Conservation (phyloP, 177 flowering plant species). For the Vitis hybrid region DNA sequence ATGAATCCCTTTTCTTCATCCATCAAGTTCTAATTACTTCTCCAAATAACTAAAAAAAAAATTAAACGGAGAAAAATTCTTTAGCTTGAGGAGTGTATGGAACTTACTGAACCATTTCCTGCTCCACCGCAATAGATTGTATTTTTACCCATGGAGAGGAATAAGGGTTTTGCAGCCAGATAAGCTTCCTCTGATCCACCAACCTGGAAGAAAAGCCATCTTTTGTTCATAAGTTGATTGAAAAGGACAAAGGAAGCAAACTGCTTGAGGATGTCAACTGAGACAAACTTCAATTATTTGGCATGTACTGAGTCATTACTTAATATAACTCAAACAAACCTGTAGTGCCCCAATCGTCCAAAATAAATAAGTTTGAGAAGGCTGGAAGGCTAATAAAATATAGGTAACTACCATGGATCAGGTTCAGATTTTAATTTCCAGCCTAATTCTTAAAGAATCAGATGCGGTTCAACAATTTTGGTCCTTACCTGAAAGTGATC, state of each 20-base stretch:
- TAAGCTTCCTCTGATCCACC: slow-evolving; percentile 85
- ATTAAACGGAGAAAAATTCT: background rate
- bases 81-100: background rate
- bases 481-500: too few species aligned
- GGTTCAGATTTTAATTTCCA: too few species aligned
- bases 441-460: too few species aligned
- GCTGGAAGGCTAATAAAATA: too few species aligned
- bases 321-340: too few species aligned
- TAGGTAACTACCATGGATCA: too few species aligned
- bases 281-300: too few species aligned
- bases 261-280: background rate
- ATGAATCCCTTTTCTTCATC: background rate
- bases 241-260: background rate
- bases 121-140: slow-evolving; percentile 80
- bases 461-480: too few species aligned
- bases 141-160: slow-evolving; percentile 82
- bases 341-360: too few species aligned
- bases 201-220: slow-evolving; percentile 48
- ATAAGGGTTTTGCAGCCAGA: slow-evolving; percentile 60
- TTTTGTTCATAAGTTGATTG: slow-evolving; percentile 5
- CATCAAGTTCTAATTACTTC: background rate
- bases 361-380: too few species aligned
- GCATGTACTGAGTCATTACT: too few species aligned
- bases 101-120: slow-evolving; percentile 87
- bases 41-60: background rate